phyloP scores from a whole-genome alignment of 2,329 filamentous ascomycete species.

The Colletotrichum plurivorum region DNA sequence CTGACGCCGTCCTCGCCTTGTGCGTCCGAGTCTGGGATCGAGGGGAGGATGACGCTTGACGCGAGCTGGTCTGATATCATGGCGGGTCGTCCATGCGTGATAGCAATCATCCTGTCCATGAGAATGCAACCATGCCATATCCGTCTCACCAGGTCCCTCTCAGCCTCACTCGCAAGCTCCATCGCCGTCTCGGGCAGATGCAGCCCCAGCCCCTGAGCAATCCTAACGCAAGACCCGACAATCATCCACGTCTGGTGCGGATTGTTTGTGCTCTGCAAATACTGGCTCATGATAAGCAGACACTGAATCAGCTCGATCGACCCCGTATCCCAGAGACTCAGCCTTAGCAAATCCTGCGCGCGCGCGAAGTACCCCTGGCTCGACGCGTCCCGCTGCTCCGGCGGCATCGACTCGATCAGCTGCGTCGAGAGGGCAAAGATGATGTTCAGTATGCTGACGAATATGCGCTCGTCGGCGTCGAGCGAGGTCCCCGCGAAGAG shows the following conservation, averaged over 20 bases:
- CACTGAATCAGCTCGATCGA: constrained; percentile 62
- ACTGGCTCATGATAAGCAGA: constrained; percentile 62
- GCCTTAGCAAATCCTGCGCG: constrained; percentile 57
- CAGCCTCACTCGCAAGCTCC: constrained; percentile 29
- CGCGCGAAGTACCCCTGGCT: constrained; percentile 59
- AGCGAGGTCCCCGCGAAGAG: constrained; percentile 56
- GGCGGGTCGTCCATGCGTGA: constrained; percentile 52
- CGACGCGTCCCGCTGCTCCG: constrained; percentile 55
- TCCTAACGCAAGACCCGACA: constrained; percentile 60
- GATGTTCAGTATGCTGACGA: constrained; percentile 61
- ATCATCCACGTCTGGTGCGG: constrained; percentile 65
- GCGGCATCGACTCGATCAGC: constrained; percentile 55
- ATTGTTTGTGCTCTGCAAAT: constrained; percentile 62
- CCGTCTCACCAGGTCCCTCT: constrained; percentile 47
- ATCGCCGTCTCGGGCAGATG: constrained; percentile 57
- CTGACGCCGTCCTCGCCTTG: background rate
- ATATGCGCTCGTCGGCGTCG: constrained; percentile 56
- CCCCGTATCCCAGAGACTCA: constrained; percentile 58
- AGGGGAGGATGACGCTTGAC: constrained; percentile 47
- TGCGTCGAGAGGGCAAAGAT: constrained; percentile 63
- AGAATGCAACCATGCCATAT: constrained; percentile 56
- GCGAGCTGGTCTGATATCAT: constrained; percentile 50
- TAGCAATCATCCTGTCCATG: constrained; percentile 56
- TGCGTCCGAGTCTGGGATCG: constrained; percentile 17
- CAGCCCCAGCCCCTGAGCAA: constrained; percentile 61